Base-by-base conservation (phyloP, 495 filamentous ascomycete genomes). In the Haplographium delicatum region DNA sequence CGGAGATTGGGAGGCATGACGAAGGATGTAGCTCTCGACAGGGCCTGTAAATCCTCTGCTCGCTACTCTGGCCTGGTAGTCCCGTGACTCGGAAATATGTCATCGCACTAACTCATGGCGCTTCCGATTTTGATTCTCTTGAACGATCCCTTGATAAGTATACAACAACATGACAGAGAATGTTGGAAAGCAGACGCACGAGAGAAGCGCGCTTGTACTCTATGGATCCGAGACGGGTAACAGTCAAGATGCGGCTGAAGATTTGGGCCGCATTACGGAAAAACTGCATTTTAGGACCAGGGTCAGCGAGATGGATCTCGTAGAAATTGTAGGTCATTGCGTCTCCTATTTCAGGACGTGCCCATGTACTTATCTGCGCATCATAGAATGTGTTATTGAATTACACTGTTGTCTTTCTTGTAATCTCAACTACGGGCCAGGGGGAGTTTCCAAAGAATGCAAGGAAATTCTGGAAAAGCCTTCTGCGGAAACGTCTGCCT, bases 201-300 rank as follows among this genome's bases (percentile, higher is more conserved):
- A 63, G 35, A 70, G 86, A 58, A 84, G 74, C 24, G 83, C 86
- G 37, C 76, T 95, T 43, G 74, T 99, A 33, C 78, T 95, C 31
- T 97, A 96, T 71, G 94, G 88, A 25, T 89, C 90, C 15, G 94
- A 99, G 68, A 96, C 90, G 0, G 93, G 94, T 35, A 97, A 90
- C 60, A 82, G 88, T 28, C 84, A 93, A 60, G 93, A 97, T 56
- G 78, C 88, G 35, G 90, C 94, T 3, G 80, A 86, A 51, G 89
- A 96, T 68, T 67, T 97, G 44, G 88, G 84, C 16, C 74, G 81
- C 20, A 56, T 86, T 56, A 66, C 78, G 8, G 79, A 89, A 65
- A 77, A 91, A 8, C 71, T 95, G 20, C 88, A 80, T 59, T 96
- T 96, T 63, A 59, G 71, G 44, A 85, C 87, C 5, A 71, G 77